Conservation (phyloP, 2,329 filamentous ascomycete genomes). For the Scedosporium apiospermum region DNA sequence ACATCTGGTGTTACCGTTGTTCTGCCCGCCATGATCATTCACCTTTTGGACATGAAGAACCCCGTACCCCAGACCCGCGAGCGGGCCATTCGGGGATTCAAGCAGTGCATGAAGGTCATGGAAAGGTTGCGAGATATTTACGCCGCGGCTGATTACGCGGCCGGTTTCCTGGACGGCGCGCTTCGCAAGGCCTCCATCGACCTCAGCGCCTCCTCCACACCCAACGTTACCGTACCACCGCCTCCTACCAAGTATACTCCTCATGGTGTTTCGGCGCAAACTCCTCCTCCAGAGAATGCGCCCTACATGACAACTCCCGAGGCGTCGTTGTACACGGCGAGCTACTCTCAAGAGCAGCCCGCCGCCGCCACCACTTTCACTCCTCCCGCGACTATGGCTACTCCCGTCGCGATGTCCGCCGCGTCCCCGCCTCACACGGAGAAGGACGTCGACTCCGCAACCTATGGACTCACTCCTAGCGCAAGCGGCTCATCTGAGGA, state of each 20-base stretch:
- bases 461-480: constrained; percentile 32
- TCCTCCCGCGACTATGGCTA: neutral
- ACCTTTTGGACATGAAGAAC: constrained; percentile 85
- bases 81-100: constrained; percentile 70
- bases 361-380: neutral
- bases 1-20: constrained; percentile 88
- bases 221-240: constrained; percentile 24
- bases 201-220: constrained; percentile 33
- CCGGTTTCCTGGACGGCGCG: constrained; percentile 84
- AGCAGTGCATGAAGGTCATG: constrained; percentile 87
- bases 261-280: constrained; percentile 24
- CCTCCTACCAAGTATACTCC: constrained; percentile 20
- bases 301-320: constrained; percentile 33
- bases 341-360: neutral
- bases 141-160: constrained; percentile 90
- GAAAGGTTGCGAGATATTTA: constrained; percentile 82
- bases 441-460: constrained; percentile 26
- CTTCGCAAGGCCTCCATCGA: constrained; percentile 80
- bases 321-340: constrained; percentile 23
- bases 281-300: constrained; percentile 43
- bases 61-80: constrained; percentile 62
- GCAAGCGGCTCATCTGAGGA: constrained; percentile 34
- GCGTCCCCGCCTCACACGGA: constrained; percentile 35
- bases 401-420: constrained; percentile 3
- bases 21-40: constrained; percentile 86